These are phyloP conservation scores for Vitis hybrid DNA, from an alignment of 177 flowering plant genomes.

Conservation along the genomic window DNA sequence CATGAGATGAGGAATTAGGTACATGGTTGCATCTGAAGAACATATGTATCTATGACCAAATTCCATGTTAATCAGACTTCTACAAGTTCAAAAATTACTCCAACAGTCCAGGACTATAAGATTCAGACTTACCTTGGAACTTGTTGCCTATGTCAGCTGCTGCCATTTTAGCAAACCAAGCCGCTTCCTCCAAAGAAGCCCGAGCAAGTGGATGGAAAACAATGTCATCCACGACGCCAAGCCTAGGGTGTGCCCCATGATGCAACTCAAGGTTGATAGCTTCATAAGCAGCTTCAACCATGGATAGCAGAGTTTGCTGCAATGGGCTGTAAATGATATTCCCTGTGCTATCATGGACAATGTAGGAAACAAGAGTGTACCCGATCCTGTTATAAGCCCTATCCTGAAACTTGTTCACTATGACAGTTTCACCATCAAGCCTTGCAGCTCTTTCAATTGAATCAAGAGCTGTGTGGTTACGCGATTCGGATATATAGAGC, in stretches of 20 bases:
- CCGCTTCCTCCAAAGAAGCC: slow-evolving; percentile 65
- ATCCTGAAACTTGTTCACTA: slow-evolving; percentile 65
- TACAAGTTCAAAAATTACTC: background rate
- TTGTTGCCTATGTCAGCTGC: slow-evolving; percentile 58
- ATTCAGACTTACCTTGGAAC: slow-evolving; percentile 48
- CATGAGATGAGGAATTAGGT: background rate
- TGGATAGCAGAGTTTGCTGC: slow-evolving; percentile 52
- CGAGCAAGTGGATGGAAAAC: slow-evolving; percentile 64
- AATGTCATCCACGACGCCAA: slow-evolving; percentile 76
- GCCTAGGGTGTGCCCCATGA: slow-evolving; percentile 69
- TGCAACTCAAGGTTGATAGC: slow-evolving; percentile 59
- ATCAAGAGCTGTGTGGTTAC: slow-evolving; percentile 53
- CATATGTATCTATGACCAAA: too few species aligned
- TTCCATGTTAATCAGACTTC: too few species aligned
- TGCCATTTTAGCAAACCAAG: slow-evolving; percentile 66
- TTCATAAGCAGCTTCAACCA: slow-evolving; percentile 59
- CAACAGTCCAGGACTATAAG: background rate
- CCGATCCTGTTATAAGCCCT: slow-evolving; percentile 50
- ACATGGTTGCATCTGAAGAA: too few species aligned
- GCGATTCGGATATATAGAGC: slow-evolving; percentile 65
- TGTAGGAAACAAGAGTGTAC: slow-evolving; percentile 60
- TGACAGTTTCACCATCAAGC: slow-evolving; percentile 37
- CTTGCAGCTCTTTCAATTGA: slow-evolving; percentile 57
- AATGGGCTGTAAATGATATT: slow-evolving; percentile 50
- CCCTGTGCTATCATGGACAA: slow-evolving; percentile 42